Conservation (phyloP, 2,329 filamentous ascomycete genomes). For the Stylonectria norvegica region DNA sequence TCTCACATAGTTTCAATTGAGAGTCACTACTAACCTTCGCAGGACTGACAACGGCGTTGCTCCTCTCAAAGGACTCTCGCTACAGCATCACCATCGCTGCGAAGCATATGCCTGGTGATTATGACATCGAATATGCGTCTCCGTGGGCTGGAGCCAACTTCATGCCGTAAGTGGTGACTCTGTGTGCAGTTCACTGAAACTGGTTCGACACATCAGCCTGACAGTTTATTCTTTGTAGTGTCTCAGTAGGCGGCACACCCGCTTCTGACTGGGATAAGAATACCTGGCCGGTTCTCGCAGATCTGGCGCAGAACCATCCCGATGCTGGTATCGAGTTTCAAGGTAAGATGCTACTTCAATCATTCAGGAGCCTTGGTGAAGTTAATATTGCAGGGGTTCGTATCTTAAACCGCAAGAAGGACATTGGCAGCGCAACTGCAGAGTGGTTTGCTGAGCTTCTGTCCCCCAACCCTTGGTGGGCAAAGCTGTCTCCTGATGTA, state of each 20-base stretch:
- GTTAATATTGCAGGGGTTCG: constrained; percentile 2
- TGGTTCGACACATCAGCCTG: not conserved
- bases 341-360: constrained; percentile 37
- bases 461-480: constrained; percentile 10
- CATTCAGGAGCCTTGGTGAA: not conserved
- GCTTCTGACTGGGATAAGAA: constrained; percentile 52
- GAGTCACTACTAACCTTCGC: not conserved
- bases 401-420: constrained; percentile 10
- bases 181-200: too few relatives aligned
- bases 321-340: constrained; percentile 78
- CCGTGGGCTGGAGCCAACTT: constrained; percentile 79
- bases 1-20: not conserved
- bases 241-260: not conserved
- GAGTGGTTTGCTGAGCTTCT: constrained; percentile 11
- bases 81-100: constrained; percentile 64
- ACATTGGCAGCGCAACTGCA: constrained; percentile 6
- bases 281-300: constrained; percentile 59
- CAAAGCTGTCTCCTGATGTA: constrained; percentile 7
- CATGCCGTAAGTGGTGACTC: not conserved
- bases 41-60: constrained; percentile 1
- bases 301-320: constrained; percentile 59
- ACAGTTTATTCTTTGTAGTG: not conserved
- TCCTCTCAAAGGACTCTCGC: constrained; percentile 39
- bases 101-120: constrained; percentile 89
- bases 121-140: constrained; percentile 81